Evolutionary conservation across 2,329 filamentous ascomycete species (phyloP).

Genomic region (Ophiosphaerella korrae): DNA sequence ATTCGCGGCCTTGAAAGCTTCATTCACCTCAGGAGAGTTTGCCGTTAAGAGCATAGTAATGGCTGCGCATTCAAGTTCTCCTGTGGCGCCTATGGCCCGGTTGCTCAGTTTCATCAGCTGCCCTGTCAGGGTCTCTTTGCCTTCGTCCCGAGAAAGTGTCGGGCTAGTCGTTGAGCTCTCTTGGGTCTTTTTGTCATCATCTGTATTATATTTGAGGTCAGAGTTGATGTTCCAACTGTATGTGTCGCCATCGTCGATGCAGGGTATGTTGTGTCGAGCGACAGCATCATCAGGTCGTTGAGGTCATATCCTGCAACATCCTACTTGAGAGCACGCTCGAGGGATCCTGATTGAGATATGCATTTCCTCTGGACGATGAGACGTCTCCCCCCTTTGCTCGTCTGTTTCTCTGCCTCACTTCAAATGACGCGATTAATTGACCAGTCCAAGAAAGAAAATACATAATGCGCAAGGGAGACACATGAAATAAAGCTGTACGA

Average conservation of each 20-base stretch:
- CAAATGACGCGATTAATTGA: background rate
- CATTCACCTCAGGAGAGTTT: slow-evolving; percentile 1
- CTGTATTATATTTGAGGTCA: background rate
- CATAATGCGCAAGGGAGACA: background rate
- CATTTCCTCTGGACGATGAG: background rate
- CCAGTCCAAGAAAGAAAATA: background rate
- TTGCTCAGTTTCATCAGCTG: background rate
- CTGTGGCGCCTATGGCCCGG: background rate
- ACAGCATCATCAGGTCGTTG: background rate
- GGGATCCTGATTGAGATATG: background rate
- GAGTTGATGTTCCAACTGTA: background rate
- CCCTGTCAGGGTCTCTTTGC: background rate
- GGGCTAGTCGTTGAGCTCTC: no score
- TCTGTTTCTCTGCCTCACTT: slow-evolving; percentile 1
- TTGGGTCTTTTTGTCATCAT: background rate
- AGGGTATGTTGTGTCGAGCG: background rate
- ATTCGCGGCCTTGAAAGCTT: slow-evolving; percentile 4
- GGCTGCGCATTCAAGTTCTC: background rate
- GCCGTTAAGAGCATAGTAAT: background rate
- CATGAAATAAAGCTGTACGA: slow-evolving; percentile 7
- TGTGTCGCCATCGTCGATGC: background rate
- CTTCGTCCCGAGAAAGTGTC: background rate
- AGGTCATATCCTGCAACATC: background rate
- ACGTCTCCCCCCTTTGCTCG: background rate
- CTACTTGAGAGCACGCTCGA: background rate